These are phyloP conservation scores for Xylariaceae sp. DNA, from an alignment of 2,329 filamentous ascomycete species.

Conservation along the genomic window DNA sequence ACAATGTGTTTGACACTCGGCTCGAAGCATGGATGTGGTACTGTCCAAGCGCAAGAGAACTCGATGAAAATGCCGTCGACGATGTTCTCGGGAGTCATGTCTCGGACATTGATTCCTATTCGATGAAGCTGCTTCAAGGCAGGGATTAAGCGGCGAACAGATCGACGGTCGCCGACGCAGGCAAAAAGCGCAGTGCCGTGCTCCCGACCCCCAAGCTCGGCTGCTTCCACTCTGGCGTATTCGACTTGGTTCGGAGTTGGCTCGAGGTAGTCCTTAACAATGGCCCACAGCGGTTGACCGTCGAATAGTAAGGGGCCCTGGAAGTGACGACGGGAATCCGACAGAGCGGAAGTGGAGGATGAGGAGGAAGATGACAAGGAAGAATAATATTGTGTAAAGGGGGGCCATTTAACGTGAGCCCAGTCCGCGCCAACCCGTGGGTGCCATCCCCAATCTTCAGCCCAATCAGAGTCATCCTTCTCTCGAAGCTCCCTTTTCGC, in stretches of 20 bases:
- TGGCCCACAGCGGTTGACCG: neutral
- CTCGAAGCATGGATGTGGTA: neutral
- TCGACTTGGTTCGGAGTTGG: neutral
- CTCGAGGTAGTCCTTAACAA: neutral
- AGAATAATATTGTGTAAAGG: no score
- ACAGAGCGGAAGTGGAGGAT: no score
- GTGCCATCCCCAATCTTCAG: no score
- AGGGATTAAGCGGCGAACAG: no score
- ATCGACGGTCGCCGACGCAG: no score
- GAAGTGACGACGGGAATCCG: no score
- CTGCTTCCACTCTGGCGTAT: neutral
- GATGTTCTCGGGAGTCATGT: neutral
- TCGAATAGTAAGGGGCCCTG: no score
- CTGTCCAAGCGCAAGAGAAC: neutral
- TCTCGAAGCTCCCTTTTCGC: neutral
- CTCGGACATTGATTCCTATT: neutral
- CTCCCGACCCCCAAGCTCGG: neutral
- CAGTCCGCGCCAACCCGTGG: no score
- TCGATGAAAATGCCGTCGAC: neutral
- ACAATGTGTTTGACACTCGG: no score
- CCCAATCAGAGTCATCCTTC: neutral
- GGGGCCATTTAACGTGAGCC: no score
- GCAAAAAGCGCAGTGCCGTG: no score
- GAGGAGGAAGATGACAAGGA: no score
- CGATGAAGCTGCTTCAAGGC: conserved; percentile 1